These are phyloP conservation scores for Brassica hybrid DNA, from an alignment of 441 rosid species.

Conservation along the genomic window DNA sequence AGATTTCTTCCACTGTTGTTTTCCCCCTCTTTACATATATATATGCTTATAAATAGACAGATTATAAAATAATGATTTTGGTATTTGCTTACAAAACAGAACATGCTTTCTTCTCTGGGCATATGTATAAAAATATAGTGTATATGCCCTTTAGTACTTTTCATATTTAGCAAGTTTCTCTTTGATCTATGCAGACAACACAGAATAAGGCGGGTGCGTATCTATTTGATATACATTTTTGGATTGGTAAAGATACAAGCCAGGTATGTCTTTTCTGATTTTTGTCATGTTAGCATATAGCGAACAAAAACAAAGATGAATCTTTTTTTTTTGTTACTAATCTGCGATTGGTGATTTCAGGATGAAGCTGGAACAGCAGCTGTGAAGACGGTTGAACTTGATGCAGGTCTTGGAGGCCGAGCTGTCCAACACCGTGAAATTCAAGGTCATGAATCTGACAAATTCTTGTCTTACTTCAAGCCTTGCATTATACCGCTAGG, in stretches of 20 bases:
- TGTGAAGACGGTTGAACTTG: slow-evolving; percentile 87
- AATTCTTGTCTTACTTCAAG: slow-evolving; percentile 86
- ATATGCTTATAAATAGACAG: slow-evolving; percentile 2
- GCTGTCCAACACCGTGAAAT: slow-evolving; percentile 92
- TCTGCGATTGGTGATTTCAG: slow-evolving; percentile 42
- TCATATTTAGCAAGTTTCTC: slow-evolving; percentile 14
- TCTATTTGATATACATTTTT: slow-evolving; percentile 81
- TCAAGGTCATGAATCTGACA: slow-evolving; percentile 91
- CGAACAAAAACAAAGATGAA: background rate
- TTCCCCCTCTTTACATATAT: background rate
- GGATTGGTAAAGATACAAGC: slow-evolving; percentile 94
- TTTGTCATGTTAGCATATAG: slow-evolving; percentile 8
- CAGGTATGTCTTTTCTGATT: slow-evolving; percentile 56
- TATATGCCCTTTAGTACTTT: background rate
- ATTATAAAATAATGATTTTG: slow-evolving; percentile 5
- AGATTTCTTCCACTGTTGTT: slow-evolving; percentile 4
- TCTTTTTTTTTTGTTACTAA: slow-evolving; percentile 9
- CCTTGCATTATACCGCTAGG: slow-evolving; percentile 91
- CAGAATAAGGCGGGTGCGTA: slow-evolving; percentile 80
- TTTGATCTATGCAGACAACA: slow-evolving; percentile 59
- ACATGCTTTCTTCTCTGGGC: slow-evolving; percentile 33
- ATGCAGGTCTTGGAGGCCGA: slow-evolving; percentile 91
- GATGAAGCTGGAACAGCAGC: slow-evolving; percentile 99
- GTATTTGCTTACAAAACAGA: slow-evolving; percentile 19
- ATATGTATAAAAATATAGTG: slow-evolving; percentile 2